These are phyloP conservation scores for Sherardia arvensis DNA, from an alignment of 257 asterid genomes.

Conservation along the genomic window DNA sequence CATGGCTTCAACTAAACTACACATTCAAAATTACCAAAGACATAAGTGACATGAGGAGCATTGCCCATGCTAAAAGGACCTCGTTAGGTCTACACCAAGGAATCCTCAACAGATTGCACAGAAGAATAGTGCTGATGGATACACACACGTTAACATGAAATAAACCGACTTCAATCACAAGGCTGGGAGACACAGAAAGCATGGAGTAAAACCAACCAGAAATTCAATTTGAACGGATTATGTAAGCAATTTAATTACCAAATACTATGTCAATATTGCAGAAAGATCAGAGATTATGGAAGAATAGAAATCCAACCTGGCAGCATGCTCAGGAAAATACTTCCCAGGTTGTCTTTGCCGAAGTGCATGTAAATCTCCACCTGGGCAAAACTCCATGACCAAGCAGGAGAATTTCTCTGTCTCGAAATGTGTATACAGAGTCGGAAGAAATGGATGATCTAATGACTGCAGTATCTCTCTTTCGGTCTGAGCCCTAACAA, in stretches of 20 bases:
- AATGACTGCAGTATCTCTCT: slow-evolving; percentile 51
- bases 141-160: background rate
- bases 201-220: background rate
- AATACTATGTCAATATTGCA: background rate
- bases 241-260: background rate
- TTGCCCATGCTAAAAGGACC: background rate
- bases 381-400: slow-evolving; percentile 65
- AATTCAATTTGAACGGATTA: background rate
- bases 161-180: background rate
- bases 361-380: slow-evolving; percentile 60
- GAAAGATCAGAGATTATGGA: background rate
- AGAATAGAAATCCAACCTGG: slow-evolving; percentile 31
- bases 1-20: background rate
- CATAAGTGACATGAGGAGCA: background rate
- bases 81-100: background rate
- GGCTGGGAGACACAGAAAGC: background rate
- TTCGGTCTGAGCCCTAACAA: slow-evolving; percentile 55
- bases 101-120: background rate
- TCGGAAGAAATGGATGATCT: slow-evolving; percentile 63
- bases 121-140: background rate
- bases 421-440: slow-evolving; percentile 53
- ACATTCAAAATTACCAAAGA: background rate
- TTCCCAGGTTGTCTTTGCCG: slow-evolving; percentile 55
- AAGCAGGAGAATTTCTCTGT: slow-evolving; percentile 50
- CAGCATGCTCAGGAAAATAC: slow-evolving; percentile 49